Conservation (phyloP, 805 yeast species). For the Starmerella floricola region DNA sequence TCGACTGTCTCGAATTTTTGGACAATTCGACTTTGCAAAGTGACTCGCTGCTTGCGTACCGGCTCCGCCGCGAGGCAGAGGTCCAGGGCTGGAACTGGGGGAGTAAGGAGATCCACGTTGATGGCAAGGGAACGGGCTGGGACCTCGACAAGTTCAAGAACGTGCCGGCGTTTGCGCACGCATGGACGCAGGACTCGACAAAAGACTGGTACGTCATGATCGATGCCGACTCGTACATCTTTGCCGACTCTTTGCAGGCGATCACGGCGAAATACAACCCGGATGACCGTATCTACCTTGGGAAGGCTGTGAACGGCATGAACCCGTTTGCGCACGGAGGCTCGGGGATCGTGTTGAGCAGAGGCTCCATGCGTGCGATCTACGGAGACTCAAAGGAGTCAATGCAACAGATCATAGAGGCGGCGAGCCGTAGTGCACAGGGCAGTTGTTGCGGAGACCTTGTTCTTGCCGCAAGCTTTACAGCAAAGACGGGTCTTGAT, state of each 20-base stretch:
- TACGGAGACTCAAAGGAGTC: constrained; percentile 19
- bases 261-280: constrained; percentile 23
- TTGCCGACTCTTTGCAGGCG: constrained; percentile 24
- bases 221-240: constrained; percentile 30
- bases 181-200: constrained; percentile 24
- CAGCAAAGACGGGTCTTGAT: constrained; percentile 14
- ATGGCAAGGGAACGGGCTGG: constrained; percentile 25
- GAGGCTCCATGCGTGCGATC: constrained; percentile 25
- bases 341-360: constrained; percentile 29
- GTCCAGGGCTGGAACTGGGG: constrained; percentile 22
- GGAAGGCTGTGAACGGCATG: constrained; percentile 22
- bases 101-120: constrained; percentile 7
- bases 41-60: constrained; percentile 20
- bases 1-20: constrained; percentile 26
- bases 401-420: constrained; percentile 8
- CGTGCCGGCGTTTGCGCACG: constrained; percentile 31
- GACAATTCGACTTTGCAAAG: constrained; percentile 20
- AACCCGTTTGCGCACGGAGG: constrained; percentile 33
- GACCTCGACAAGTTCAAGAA: constrained; percentile 30
- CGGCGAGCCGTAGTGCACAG: constrained; percentile 20
- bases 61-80: constrained; percentile 22
- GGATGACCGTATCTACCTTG: constrained; percentile 26
- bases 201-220: constrained; percentile 30
- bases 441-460: constrained; percentile 30
- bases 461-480: constrained; percentile 25